Conservation (phyloP, 2,329 filamentous ascomycete species). For the Claviceps cyperi region DNA sequence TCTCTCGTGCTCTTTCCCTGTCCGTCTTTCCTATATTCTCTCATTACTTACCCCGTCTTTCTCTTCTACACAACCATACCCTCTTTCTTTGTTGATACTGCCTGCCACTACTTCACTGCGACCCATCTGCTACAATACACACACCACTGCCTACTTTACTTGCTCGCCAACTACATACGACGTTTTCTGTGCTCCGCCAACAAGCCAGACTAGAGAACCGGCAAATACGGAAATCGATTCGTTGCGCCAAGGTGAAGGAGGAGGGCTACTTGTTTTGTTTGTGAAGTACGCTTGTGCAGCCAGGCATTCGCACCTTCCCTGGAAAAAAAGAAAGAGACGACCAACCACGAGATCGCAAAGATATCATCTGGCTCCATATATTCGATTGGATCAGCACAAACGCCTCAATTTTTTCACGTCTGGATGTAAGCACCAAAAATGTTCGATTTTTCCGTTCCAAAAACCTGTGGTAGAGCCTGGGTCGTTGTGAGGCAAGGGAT, state of each 20-base stretch:
- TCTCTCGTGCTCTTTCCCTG: slow-evolving; percentile 2
- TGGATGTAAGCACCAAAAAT: slow-evolving; percentile 2
- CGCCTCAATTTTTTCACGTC: background rate
- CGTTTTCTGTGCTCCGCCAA: background rate
- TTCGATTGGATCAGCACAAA: background rate
- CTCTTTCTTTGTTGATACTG: slow-evolving; percentile 1
- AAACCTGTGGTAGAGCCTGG: background rate
- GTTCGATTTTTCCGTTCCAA: background rate
- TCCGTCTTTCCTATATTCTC: background rate
- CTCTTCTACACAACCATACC: slow-evolving; percentile 1
- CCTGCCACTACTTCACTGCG: background rate
- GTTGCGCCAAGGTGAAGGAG: background rate
- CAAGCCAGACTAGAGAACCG: background rate
- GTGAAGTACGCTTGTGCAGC: background rate
- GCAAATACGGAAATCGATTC: background rate
- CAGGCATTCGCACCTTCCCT: background rate
- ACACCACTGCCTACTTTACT: background rate
- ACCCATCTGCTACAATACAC: background rate
- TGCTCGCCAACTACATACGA: background rate
- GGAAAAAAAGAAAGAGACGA: background rate
- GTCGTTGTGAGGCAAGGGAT: background rate
- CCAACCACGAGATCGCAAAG: background rate
- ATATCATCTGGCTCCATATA: background rate
- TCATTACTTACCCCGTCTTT: background rate
- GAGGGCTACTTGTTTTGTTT: background rate